phyloP scores from a whole-genome alignment of 441 rosid genomes.

The Gossypium aridum region DNA sequence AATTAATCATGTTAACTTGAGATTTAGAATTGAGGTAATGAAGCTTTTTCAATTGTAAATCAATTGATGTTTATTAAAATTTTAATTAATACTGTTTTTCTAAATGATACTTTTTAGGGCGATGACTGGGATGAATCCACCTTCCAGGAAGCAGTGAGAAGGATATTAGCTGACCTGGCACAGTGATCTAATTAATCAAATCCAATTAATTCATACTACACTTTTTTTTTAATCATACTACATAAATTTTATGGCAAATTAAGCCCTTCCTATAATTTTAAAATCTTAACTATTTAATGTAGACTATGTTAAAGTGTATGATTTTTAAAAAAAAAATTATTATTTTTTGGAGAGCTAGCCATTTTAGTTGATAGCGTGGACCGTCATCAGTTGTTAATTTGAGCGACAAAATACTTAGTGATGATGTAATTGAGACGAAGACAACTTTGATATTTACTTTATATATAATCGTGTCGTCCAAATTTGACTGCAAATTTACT shows the following conservation, averaged over 20 bases:
- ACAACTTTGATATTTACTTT: too few species aligned
- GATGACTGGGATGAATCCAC: constrained; percentile 14
- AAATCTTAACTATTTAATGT: not conserved
- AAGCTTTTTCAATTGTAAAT: not conserved
- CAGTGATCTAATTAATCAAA: not conserved
- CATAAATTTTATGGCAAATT: too few species aligned
- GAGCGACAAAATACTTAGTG: too few species aligned
- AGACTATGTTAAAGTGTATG: too few species aligned
- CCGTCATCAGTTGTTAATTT: not conserved
- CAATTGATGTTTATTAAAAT: not conserved
- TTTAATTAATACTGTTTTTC: not conserved
- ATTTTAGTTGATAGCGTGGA: not conserved
- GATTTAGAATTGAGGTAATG: constrained; percentile 8
- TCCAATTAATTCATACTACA: not conserved
- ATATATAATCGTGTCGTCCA: not conserved
- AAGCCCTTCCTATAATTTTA: not conserved
- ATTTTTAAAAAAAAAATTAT: too few species aligned
- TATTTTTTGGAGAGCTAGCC: too few species aligned
- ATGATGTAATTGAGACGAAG: too few species aligned
- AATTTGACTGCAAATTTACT: not conserved
- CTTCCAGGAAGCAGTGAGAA: constrained; percentile 10
- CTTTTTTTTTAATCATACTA: not conserved
- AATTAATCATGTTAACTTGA: not conserved
- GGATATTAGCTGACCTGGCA: constrained; percentile 7
- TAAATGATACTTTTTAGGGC: not conserved